Conservation (phyloP, 2,329 filamentous ascomycete genomes). For the Nemania bipapillata region DNA sequence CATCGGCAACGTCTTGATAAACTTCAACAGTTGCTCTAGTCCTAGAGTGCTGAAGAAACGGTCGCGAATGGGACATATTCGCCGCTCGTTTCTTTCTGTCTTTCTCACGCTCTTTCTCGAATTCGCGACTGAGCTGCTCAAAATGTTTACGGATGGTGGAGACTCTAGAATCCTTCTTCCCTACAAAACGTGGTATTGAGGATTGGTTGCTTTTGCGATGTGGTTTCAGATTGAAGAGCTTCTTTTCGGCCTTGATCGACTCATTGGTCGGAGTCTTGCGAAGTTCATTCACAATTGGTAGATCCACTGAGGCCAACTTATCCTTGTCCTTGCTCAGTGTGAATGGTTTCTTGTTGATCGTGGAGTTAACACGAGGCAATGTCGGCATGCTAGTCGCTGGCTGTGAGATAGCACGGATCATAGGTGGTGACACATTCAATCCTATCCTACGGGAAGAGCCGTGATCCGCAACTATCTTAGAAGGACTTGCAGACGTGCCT, state of each 20-base stretch:
- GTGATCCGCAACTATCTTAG: conserved; percentile 51
- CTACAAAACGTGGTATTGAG: conserved; percentile 87
- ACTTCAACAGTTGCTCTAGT: conserved; percentile 97
- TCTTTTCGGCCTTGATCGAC: conserved; percentile 72
- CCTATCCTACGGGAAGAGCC: conserved; percentile 59
- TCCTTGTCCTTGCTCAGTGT: conserved; percentile 49
- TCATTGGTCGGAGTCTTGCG: conserved; percentile 54
- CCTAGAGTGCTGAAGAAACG: conserved; percentile 84
- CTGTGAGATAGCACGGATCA: conserved; percentile 65
- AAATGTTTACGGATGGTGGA: conserved; percentile 95
- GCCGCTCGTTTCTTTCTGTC: conserved; percentile 85
- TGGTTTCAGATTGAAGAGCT: conserved; percentile 72
- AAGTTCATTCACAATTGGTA: conserved; percentile 47
- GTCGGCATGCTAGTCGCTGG: conserved; percentile 56
- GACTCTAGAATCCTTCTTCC: conserved; percentile 80
- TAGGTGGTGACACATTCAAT: conserved; percentile 61
- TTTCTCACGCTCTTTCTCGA: conserved; percentile 90
- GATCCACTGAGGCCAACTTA: conserved; percentile 43
- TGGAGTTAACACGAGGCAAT: conserved; percentile 60
- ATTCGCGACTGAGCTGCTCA: conserved; percentile 94
- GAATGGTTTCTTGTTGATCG: conserved; percentile 56
- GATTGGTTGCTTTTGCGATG: conserved; percentile 73
- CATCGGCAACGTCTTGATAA: conserved; percentile 91
- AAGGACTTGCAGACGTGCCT: conserved; percentile 33
- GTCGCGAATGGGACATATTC: conserved; percentile 77